Conservation (phyloP, 768 basidiomycete genomes). For the Termitomyces sp. region DNA sequence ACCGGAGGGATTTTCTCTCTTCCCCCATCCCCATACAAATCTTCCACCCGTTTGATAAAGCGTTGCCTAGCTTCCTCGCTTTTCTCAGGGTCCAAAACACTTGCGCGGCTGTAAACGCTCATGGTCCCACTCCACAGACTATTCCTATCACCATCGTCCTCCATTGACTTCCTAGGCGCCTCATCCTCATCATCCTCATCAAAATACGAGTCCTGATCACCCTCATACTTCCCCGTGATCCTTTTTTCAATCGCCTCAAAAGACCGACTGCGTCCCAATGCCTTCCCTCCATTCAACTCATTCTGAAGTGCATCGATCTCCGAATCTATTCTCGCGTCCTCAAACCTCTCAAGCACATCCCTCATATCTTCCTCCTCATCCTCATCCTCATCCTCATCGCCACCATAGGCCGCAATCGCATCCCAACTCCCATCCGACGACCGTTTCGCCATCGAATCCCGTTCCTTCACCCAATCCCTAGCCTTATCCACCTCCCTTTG, state of each 20-base stretch:
- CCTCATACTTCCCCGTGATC: conserved; percentile 7
- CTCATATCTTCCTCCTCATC: conserved; percentile 23
- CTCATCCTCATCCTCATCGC: conserved; percentile 22
- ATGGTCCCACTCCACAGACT: conserved; percentile 34
- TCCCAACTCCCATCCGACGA: conserved; percentile 19
- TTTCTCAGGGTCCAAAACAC: conserved; percentile 47
- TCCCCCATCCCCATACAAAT: conserved; percentile 39
- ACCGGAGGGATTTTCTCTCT: conserved; percentile 38
- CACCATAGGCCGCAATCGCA: conserved; percentile 17
- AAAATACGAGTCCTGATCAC: conserved; percentile 9
- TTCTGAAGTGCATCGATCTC: conserved; percentile 6
- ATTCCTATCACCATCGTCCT: conserved; percentile 23
- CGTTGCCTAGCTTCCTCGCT: conserved; percentile 43
- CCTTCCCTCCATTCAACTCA: conserved; percentile 8
- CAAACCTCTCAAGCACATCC: conserved; percentile 34
- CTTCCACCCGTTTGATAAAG: conserved; percentile 47
- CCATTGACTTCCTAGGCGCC: conserved; percentile 17
- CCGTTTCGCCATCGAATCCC: conserved; percentile 1
- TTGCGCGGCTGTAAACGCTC: conserved; percentile 44
- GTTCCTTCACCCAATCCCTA: conserved; percentile 6
- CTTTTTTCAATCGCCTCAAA: conserved; percentile 14
- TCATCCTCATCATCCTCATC: conserved; percentile 7
- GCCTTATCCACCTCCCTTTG: conserved; percentile 2
- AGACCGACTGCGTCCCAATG: conserved; percentile 25
- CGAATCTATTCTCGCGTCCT: conserved; percentile 15